Base-by-base conservation (phyloP, 2,329 filamentous ascomycete genomes). In the Kalaharituber pfeilii region DNA sequence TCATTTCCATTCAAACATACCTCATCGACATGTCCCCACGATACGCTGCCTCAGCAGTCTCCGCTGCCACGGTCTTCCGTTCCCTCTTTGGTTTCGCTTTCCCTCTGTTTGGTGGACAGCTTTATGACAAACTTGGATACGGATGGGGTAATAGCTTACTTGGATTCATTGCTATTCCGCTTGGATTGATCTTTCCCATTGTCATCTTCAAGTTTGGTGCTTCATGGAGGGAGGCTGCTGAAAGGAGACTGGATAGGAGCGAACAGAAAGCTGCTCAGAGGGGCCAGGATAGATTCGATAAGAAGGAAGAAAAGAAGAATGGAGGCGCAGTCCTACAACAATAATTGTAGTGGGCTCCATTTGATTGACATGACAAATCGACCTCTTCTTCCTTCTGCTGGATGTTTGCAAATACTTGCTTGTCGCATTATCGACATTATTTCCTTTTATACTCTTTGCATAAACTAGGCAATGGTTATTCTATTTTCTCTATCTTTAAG, bases 1-100 rank as follows among this genome's bases (percentile, higher is more conserved):
- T 79, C 57, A 75, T 76, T 64, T 75, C 75, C 28, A 72, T 76
- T 44, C 75, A 79, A 51, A 78, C 77, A 2, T 82, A 82, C 60
- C 70, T 82, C 1, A 73, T 82, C 15, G 78, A 81, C 52, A 74
- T 73, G 1, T 74, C 71, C 54, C 68, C 68, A 18, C 57, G 69
- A 42, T 73, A 72, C 53, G 70, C 72, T 3, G 72, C 72, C 13
- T 71, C 68, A 0, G 72, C 72, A 0, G 72, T 75, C 42, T 76
- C 75, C 0, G 76, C 75, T 0, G 74, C 74, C 11, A 74, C 75
- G 0, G 72, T 79, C 2, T 67, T 79, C 27, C 69, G 76, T 26
- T 76, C 72, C 1, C 66, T 80, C 52, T 70, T 73, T 0, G 78
- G 75, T 0, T 78, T 78, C 5, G 67, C 78, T 0, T 72, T 82